phyloP scores from a whole-genome alignment of 2,329 filamentous ascomycete species.

The Biscogniauxia mediterranea region DNA sequence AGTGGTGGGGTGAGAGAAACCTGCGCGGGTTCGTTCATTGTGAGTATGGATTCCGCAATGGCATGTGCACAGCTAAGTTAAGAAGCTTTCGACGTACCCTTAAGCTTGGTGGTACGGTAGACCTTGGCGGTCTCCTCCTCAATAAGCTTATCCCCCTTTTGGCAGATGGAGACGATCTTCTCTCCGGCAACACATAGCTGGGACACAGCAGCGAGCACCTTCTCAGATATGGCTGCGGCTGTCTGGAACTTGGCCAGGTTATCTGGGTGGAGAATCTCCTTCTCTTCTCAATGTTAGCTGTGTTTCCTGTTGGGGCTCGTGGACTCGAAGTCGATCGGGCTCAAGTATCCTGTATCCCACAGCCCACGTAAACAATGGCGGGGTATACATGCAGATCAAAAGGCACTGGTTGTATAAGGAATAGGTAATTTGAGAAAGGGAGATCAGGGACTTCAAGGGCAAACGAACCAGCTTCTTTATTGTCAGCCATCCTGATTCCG shows the following conservation, averaged over 20 bases:
- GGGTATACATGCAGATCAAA: constrained; percentile 15
- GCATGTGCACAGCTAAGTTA: constrained; percentile 1
- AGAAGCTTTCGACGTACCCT: constrained; percentile 58
- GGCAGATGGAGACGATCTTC: constrained; percentile 92
- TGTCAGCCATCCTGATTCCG: constrained; percentile 21
- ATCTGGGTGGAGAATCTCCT: constrained; percentile 65
- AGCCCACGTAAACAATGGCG: constrained; percentile 13
- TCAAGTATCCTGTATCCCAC: constrained; percentile 7
- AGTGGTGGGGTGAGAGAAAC: constrained; percentile 90
- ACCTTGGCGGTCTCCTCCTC: constrained; percentile 94
- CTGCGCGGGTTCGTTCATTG: constrained; percentile 39
- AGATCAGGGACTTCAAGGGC: constrained; percentile 1
- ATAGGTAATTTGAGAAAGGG: constrained; percentile 1
- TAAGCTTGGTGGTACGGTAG: constrained; percentile 98
- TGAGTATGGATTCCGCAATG: constrained; percentile 18
- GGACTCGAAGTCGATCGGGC: background rate
- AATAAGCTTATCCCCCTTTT: constrained; percentile 91
- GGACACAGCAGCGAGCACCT: constrained; percentile 83
- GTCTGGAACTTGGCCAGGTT: constrained; percentile 99
- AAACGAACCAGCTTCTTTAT: constrained; percentile 27
- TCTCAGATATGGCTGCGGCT: constrained; percentile 91
- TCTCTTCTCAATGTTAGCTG: constrained; percentile 34
- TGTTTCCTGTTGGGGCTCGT: constrained; percentile 2
- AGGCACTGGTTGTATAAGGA: constrained; percentile 4
- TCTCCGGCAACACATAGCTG: constrained; percentile 75